phyloP scores from a whole-genome alignment of 345 rosid genomes.

The Heritiera fomes region DNA sequence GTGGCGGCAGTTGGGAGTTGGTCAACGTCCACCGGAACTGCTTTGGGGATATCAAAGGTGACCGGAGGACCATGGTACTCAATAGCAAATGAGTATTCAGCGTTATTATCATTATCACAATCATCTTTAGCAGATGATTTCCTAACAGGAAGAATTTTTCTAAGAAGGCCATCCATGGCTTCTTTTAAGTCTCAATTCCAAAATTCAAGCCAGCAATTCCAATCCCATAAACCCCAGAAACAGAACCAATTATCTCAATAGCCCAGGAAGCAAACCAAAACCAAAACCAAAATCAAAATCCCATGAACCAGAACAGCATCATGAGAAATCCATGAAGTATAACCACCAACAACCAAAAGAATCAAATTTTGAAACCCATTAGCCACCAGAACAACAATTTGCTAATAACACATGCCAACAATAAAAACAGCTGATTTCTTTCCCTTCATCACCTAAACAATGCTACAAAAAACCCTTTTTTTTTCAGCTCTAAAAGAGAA shows the following conservation, averaged over 20 bases:
- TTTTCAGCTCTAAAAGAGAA: not conserved
- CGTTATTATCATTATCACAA: conserved; percentile 34
- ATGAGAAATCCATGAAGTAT: not conserved
- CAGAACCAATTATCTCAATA: not conserved
- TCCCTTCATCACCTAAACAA: not conserved
- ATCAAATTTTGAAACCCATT: conserved; percentile 5
- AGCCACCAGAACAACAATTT: too few species aligned
- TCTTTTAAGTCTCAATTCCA: not conserved
- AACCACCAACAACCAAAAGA: not conserved
- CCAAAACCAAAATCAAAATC: not conserved
- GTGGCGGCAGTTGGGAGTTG: conserved; percentile 61
- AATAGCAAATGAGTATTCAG: conserved; percentile 70
- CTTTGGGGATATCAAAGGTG: conserved; percentile 55
- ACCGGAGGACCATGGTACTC: conserved; percentile 74
- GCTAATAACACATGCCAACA: not conserved
- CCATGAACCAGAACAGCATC: not conserved
- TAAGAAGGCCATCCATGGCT: conserved; percentile 49
- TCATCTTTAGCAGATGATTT: conserved; percentile 36
- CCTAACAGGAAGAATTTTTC: conserved; percentile 47
- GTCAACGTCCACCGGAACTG: conserved; percentile 53
- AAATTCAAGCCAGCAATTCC: not conserved
- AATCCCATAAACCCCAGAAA: not conserved
- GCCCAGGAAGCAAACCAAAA: not conserved
- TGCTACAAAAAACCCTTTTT: not conserved
- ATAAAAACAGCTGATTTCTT: not conserved